These are phyloP conservation scores for Alternaria rosae DNA, from an alignment of 2,329 filamentous ascomycete genomes.

Conservation along the genomic window DNA sequence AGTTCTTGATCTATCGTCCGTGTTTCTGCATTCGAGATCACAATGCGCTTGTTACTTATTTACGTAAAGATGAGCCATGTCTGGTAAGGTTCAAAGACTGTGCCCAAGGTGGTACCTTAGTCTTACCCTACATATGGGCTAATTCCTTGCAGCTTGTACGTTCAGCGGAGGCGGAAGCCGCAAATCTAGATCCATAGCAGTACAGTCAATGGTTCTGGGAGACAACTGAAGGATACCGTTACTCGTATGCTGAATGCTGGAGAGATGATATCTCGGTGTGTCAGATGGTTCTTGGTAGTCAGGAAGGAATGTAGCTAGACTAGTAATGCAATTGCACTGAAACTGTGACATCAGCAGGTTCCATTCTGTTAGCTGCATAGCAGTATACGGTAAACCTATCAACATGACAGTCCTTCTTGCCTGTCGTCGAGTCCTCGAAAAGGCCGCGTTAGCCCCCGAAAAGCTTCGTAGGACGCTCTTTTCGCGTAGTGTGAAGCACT, in stretches of 20 bases:
- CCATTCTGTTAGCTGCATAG: not conserved
- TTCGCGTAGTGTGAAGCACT: not conserved
- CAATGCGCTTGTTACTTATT: not conserved
- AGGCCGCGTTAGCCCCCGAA: not conserved
- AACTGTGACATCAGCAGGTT: not conserved
- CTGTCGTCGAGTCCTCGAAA: not conserved
- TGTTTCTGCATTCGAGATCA: conserved; percentile 1
- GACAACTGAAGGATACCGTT: not conserved
- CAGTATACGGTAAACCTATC: not conserved
- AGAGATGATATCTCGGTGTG: not conserved
- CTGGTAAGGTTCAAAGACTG: not conserved
- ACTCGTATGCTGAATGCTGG: conserved; percentile 2
- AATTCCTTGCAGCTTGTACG: not conserved
- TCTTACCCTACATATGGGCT: not conserved
- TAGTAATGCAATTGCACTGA: not conserved
- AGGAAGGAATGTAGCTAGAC: not conserved
- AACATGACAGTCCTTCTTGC: not conserved
- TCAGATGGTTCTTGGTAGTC: not conserved
- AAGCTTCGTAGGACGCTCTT: not conserved
- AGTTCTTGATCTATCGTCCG: not conserved
- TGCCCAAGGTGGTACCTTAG: not conserved
- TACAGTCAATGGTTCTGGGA: conserved; percentile 2
- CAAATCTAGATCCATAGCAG: not conserved
- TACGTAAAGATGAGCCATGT: conserved; percentile 1
- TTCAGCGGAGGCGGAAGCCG: not conserved